These are phyloP conservation scores for Coemansia sp. DNA, from an alignment of 192 early-diverging fungal species.

Conservation along the genomic window DNA sequence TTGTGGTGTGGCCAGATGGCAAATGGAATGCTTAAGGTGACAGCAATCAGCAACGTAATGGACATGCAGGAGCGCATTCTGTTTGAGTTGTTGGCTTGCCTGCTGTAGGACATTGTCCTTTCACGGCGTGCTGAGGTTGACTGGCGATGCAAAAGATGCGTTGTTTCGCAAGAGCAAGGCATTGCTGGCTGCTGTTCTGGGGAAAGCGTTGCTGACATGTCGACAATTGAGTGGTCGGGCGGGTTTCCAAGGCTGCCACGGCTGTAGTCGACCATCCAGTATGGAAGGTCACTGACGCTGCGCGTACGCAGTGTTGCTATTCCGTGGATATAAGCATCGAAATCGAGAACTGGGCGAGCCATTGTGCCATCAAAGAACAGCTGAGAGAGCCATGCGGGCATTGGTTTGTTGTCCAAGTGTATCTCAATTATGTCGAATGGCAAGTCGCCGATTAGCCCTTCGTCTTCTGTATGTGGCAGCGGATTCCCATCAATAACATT, in stretches of 20 bases:
- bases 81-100: background rate
- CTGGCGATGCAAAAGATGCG: conserved; percentile 16
- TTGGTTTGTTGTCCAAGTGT: conserved; percentile 15
- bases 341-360: conserved; percentile 46
- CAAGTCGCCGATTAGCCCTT: background rate
- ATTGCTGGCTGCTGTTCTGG: background rate
- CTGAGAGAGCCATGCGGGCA: conserved; percentile 41
- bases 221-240: conserved; percentile 5
- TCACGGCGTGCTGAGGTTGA: conserved; percentile 1
- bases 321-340: conserved; percentile 47
- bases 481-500: conserved; percentile 8
- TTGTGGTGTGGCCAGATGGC: conserved; percentile 36
- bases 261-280: conserved; percentile 48
- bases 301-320: conserved; percentile 20
- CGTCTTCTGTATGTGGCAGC: background rate
- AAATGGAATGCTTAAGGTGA: conserved; percentile 19
- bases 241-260: conserved; percentile 13
- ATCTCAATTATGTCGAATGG: conserved; percentile 39
- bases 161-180: conserved; percentile 11
- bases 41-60: conserved; percentile 20
- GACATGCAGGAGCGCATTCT: conserved; percentile 4
- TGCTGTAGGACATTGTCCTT: background rate
- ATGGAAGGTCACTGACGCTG: conserved; percentile 22
- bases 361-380: conserved; percentile 43
- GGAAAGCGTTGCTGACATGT: conserved; percentile 12